Percentiles rank a stretch among this genome's conserved stretches.
Evolutionary conservation across 2,329 filamentous ascomycete genomes (phyloP).

Genomic region (Alternaria sp.): DNA sequence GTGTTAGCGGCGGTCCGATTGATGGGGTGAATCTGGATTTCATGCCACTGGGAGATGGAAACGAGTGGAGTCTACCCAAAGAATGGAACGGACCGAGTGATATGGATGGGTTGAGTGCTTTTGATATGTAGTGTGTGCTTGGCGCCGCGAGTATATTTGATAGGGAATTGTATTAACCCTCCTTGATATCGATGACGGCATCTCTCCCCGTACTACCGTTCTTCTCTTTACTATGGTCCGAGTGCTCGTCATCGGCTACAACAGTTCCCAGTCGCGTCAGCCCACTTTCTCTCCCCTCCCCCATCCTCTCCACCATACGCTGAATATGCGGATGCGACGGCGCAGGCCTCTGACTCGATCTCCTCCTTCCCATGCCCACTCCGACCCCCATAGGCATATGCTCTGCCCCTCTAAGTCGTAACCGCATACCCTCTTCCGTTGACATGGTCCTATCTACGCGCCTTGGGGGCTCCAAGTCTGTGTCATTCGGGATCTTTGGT

Average conservation of each 20-base stretch:
- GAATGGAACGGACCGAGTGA: conserved; percentile 28
- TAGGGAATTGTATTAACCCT: background rate
- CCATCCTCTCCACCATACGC: conserved; percentile 36
- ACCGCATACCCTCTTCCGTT: conserved; percentile 37
- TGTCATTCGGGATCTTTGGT: conserved; percentile 8
- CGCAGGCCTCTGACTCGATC: conserved; percentile 16
- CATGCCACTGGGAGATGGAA: conserved; percentile 30
- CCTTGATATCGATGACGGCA: conserved; percentile 28
- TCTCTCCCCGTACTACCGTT: conserved; percentile 21
- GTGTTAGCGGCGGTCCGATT: background rate
- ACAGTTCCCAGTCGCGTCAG: conserved; percentile 31
- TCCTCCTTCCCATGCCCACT: background rate
- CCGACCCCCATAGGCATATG: background rate
- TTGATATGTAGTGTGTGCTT: conserved; percentile 4
- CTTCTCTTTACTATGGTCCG: background rate
- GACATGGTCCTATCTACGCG: conserved; percentile 31
- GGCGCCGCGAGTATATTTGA: background rate
- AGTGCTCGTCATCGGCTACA: conserved; percentile 5
- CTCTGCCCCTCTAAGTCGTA: background rate
- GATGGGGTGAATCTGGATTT: conserved; percentile 39
- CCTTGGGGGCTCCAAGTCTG: conserved; percentile 6
- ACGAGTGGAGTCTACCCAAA: conserved; percentile 19
- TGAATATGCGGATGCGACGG: conserved; percentile 39
- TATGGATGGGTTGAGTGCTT: conserved; percentile 36
- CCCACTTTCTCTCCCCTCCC: conserved; percentile 35